These are phyloP conservation scores for Henckelia pumila DNA, from an alignment of 257 asterid species.

Conservation along the genomic window DNA sequence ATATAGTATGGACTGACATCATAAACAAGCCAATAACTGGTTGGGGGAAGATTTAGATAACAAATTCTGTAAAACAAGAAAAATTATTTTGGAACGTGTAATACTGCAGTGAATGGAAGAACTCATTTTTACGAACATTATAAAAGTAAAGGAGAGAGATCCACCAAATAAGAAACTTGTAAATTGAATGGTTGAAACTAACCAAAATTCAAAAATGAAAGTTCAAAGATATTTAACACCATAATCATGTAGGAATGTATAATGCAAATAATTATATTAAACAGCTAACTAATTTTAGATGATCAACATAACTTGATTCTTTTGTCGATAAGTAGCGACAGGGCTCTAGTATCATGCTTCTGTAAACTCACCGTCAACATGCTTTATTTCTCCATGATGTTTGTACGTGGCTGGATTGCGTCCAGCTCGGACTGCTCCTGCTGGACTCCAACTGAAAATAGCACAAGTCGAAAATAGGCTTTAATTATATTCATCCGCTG, in stretches of 20 bases:
- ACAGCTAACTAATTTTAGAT: background rate
- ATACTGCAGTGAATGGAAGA: background rate
- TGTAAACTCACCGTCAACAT: conserved; percentile 70
- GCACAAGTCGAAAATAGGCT: conserved; percentile 3
- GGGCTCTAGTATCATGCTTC: conserved; percentile 4
- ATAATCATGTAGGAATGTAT: background rate
- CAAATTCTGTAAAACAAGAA: conserved; percentile 4
- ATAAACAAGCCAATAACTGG: background rate
- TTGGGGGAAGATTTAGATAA: background rate
- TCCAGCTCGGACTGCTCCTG: conserved; percentile 88
- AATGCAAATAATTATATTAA: background rate
- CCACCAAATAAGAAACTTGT: background rate
- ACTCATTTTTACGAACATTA: background rate
- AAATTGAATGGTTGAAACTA: background rate
- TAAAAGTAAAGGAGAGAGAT: background rate
- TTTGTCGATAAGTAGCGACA: conserved; percentile 9
- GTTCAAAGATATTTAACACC: background rate
- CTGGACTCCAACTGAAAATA: conserved; percentile 89
- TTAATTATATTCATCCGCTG: background rate
- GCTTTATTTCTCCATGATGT: conserved; percentile 58
- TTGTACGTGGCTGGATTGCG: conserved; percentile 77
- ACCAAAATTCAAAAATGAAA: background rate
- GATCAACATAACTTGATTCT: background rate
- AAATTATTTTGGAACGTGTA: background rate
- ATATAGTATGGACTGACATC: conserved; percentile 11